Conservation (phyloP, 1,139 yeast species). For the Pichiaceae sp. region DNA sequence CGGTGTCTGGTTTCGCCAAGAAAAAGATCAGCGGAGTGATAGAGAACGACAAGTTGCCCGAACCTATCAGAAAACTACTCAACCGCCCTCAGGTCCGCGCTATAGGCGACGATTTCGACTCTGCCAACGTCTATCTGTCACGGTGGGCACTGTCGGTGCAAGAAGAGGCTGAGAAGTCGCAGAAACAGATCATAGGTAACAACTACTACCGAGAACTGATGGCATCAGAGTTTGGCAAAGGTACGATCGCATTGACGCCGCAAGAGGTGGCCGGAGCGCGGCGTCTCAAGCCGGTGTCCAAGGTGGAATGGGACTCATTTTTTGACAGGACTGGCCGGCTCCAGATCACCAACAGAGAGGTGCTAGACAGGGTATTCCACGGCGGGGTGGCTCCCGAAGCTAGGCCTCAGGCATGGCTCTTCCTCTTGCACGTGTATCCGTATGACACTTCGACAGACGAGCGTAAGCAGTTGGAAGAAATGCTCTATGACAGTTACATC, state of each 20-base stretch:
- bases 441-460: conserved; percentile 80
- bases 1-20: conserved; percentile 62
- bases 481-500: conserved; percentile 56
- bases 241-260: conserved; percentile 45
- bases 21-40: conserved; percentile 57
- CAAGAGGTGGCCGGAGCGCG: conserved; percentile 54
- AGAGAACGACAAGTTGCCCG: conserved; percentile 41
- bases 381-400: conserved; percentile 65
- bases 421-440: conserved; percentile 72
- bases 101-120: conserved; percentile 85
- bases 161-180: conserved; percentile 79
- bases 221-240: conserved; percentile 57
- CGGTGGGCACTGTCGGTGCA: conserved; percentile 97
- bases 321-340: conserved; percentile 77
- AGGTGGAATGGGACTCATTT: conserved; percentile 77
- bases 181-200: conserved; percentile 49
- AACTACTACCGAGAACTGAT: conserved; percentile 52
- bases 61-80: conserved; percentile 54
- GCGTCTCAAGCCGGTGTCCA: conserved; percentile 55
- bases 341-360: conserved; percentile 63
- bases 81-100: conserved; percentile 71
- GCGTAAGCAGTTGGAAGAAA: conserved; percentile 47
- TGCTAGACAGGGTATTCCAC: conserved; percentile 77
- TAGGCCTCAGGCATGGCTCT: conserved; percentile 78
- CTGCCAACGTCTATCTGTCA: conserved; percentile 85